A percentile compares a stretch with the other conserved stretches of the same genome.
These are phyloP conservation scores for Neurospora discreta DNA, from an alignment of 495 filamentous ascomycete genomes.

Conservation along the genomic window DNA sequence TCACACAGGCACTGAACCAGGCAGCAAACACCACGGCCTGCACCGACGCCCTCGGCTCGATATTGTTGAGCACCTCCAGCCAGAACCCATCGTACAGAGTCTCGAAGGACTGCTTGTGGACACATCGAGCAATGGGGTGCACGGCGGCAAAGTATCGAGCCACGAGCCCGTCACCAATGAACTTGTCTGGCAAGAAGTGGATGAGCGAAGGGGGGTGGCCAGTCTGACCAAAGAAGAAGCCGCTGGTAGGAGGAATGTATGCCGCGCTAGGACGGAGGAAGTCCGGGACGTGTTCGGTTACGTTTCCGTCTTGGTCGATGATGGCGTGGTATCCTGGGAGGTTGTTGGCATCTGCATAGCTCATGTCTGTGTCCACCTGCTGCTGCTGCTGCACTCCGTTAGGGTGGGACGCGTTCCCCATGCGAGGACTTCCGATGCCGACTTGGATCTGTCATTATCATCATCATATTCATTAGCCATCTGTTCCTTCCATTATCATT, in stretches of 20 bases:
- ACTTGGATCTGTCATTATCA: constrained; percentile 14
- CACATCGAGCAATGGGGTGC: constrained; percentile 51
- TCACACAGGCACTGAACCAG: constrained; percentile 56
- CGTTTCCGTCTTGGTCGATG: background rate
- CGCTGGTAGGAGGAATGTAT: constrained; percentile 49
- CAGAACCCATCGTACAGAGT: constrained; percentile 51
- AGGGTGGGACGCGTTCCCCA: background rate
- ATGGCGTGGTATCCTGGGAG: background rate
- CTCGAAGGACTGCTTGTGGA: constrained; percentile 57
- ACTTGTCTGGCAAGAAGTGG: constrained; percentile 41
- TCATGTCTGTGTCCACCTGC: background rate
- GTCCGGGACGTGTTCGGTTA: constrained; percentile 19
- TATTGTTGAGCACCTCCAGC: constrained; percentile 40
- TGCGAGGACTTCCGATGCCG: constrained; percentile 8
- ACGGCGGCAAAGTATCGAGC: constrained; percentile 54
- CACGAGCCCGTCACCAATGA: constrained; percentile 44
- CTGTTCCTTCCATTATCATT: background rate
- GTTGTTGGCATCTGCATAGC: background rate
- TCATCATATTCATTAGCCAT: background rate
- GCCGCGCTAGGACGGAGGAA: constrained; percentile 40
- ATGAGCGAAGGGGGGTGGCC: constrained; percentile 37
- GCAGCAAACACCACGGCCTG: constrained; percentile 57
- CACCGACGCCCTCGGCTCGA: constrained; percentile 49
- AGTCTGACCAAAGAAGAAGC: constrained; percentile 53
- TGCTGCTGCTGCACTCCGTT: background rate